Evolutionary conservation across 2,329 filamentous ascomycete species (phyloP).

Genomic region (Fusarium sacchari): DNA sequence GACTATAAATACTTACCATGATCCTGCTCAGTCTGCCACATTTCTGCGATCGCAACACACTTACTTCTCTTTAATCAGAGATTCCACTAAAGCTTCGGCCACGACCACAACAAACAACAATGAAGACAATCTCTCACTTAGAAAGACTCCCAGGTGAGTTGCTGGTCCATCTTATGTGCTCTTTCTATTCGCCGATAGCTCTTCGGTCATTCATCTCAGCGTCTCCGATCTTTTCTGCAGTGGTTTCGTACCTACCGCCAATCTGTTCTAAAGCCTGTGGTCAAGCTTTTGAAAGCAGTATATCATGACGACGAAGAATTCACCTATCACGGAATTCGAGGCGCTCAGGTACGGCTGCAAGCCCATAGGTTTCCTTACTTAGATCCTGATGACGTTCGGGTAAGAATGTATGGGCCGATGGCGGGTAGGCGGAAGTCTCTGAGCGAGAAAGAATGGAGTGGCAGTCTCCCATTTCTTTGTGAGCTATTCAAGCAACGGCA

Average conservation of each 20-base stretch:
- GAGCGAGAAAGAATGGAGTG: neutral
- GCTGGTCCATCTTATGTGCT: neutral
- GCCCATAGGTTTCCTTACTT: neutral
- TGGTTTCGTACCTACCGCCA: neutral
- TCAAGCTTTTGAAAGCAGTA: neutral
- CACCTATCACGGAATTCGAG: fast-evolving
- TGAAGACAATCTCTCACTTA: too few species aligned
- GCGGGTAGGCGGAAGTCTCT: neutral
- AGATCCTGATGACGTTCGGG: fast-evolving
- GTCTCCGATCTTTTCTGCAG: neutral
- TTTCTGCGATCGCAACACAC: neutral
- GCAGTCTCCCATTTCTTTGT: neutral
- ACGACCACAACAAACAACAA: neutral
- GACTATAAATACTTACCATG: neutral
- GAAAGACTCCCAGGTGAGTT: neutral
- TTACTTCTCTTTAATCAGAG: neutral
- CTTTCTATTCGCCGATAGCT: neutral
- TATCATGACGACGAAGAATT: neutral
- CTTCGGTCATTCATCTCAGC: neutral
- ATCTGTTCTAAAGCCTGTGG: neutral
- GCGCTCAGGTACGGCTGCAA: fast-evolving
- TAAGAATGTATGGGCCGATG: neutral
- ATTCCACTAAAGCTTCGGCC: neutral
- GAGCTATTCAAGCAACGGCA: neutral
- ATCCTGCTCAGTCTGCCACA: too few species aligned